phyloP scores from a whole-genome alignment of 331 rosid genomes.

The Erythrophleum ivorense region DNA sequence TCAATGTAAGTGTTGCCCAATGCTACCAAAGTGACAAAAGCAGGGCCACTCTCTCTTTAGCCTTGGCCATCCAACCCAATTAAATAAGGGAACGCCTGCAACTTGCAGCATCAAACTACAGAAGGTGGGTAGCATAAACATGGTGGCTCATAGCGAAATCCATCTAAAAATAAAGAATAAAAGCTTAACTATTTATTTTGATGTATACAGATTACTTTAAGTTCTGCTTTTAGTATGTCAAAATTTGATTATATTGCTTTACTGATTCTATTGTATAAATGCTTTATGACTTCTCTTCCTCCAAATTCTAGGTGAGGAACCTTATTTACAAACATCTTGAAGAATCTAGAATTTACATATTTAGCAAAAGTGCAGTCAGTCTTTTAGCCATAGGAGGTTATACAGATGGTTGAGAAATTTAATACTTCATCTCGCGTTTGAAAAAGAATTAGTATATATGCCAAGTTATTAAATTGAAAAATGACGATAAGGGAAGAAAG shows the following conservation, averaged over 20 bases:
- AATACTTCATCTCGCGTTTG: neutral
- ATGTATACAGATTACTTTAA: neutral
- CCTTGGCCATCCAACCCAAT: neutral
- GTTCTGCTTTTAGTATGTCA: neutral
- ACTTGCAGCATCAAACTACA: neutral
- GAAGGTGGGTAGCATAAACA: neutral
- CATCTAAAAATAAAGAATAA: neutral
- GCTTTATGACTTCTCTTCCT: neutral
- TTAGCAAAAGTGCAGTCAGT: neutral
- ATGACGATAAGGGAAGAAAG: slow-evolving; percentile 17
- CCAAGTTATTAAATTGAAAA: neutral
- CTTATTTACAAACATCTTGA: neutral
- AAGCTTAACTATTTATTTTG: neutral
- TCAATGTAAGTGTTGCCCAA: neutral
- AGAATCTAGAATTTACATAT: neutral
- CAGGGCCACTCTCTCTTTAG: neutral
- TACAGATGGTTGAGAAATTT: neutral
- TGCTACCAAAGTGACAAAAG: slow-evolving; percentile 10
- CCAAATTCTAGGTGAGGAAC: neutral
- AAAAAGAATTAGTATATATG: neutral
- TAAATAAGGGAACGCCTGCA: neutral
- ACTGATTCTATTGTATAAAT: neutral
- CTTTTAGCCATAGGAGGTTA: neutral
- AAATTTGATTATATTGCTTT: neutral
- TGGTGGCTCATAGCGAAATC: neutral